Percentiles rank a stretch among this genome's conserved stretches.
These are phyloP conservation scores for Talaromyces amestolkiae DNA, from an alignment of 2,329 filamentous ascomycete genomes.

Conservation along the genomic window DNA sequence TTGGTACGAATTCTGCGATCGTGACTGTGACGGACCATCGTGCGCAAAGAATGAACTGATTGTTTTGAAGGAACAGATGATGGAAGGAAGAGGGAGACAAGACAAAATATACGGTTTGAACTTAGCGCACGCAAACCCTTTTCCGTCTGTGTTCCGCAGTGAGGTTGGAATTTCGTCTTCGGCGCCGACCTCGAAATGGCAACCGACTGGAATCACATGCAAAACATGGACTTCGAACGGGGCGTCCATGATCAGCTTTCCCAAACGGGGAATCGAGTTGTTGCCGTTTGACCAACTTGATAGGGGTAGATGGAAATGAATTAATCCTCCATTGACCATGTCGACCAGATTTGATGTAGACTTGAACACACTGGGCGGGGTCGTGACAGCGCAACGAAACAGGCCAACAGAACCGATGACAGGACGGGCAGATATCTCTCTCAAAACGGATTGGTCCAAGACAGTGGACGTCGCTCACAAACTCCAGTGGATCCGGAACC, in stretches of 20 bases:
- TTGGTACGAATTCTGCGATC: not conserved
- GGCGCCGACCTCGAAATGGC: slow-evolving; percentile 1
- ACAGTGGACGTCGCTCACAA: not conserved
- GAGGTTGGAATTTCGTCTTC: slow-evolving; percentile 15
- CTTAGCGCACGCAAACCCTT: slow-evolving; percentile 4
- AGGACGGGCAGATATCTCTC: slow-evolving; percentile 21
- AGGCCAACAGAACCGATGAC: slow-evolving; percentile 19
- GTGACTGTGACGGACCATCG: not conserved
- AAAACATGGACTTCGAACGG: slow-evolving; percentile 14
- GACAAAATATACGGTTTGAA: not conserved
- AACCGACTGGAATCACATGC: slow-evolving; percentile 16
- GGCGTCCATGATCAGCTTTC: slow-evolving; percentile 20
- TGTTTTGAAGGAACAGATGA: not conserved
- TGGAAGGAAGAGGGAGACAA: not conserved
- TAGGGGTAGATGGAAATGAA: slow-evolving; percentile 22
- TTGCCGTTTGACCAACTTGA: slow-evolving; percentile 18
- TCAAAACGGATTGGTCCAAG: slow-evolving; percentile 16
- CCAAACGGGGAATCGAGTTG: slow-evolving; percentile 21
- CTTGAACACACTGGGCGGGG: slow-evolving; percentile 20
- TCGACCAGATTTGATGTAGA: slow-evolving; percentile 21
- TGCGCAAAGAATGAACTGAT: not conserved
- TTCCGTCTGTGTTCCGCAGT: slow-evolving; percentile 4
- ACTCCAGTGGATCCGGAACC: not conserved
- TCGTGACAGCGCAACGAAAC: slow-evolving; percentile 21
- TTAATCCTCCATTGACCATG: slow-evolving; percentile 23